A percentile compares a stretch with the other conserved stretches of the same genome.
Conservation (phyloP, 768 basidiomycete species). For the Lentinula lateritia region DNA sequence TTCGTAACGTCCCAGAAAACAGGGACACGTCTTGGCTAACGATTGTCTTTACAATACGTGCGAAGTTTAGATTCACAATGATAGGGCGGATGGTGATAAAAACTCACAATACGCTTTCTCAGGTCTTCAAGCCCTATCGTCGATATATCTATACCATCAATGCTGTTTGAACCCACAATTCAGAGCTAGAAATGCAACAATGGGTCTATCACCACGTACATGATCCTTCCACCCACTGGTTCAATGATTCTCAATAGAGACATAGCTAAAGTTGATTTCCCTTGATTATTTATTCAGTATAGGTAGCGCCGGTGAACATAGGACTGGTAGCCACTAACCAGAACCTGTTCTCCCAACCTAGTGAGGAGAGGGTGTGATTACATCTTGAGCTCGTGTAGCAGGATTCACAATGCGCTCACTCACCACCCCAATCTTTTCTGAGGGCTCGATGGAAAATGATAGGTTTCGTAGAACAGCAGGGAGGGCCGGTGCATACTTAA, state of each 20-base stretch:
- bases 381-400: neutral
- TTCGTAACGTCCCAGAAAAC: constrained; percentile 67
- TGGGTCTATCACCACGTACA: constrained; percentile 30
- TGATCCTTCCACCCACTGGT: constrained; percentile 47
- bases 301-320: neutral
- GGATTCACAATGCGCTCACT: constrained; percentile 15
- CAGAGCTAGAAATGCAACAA: neutral
- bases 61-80: neutral
- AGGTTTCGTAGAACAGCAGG: constrained; percentile 53
- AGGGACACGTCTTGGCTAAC: constrained; percentile 73
- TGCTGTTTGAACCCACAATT: constrained; percentile 23
- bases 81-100: neutral
- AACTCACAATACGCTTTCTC: constrained; percentile 50
- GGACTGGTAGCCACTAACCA: constrained; percentile 25
- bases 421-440: constrained; percentile 68
- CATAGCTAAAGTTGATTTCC: constrained; percentile 55
- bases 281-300: constrained; percentile 17
- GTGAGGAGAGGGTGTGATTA: neutral
- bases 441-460: constrained; percentile 52
- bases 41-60: constrained; percentile 43
- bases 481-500: constrained; percentile 59
- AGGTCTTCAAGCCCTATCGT: constrained; percentile 66
- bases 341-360: constrained; percentile 69
- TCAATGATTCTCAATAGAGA: constrained; percentile 62
- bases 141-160: constrained; percentile 67